Conservation (phyloP, 2,329 filamentous ascomycete genomes). For the Lojkania enalia region DNA sequence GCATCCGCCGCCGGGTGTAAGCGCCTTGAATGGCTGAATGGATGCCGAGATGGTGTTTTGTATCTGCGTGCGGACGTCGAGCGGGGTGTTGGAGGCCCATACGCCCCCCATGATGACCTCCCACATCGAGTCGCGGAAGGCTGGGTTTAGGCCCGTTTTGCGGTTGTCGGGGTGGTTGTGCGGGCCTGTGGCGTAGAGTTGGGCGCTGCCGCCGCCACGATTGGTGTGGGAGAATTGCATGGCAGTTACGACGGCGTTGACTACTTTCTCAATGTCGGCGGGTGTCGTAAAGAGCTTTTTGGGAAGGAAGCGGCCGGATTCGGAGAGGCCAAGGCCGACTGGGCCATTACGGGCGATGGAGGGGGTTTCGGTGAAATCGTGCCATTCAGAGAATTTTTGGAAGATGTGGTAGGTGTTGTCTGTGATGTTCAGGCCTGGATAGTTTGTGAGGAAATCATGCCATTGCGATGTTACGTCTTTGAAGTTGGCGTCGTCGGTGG, state of each 20-base stretch:
- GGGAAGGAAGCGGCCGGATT: conserved; percentile 40
- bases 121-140: conserved; percentile 40
- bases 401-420: conserved; percentile 40
- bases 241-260: conserved; percentile 34
- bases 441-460: conserved; percentile 33
- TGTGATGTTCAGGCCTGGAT: conserved; percentile 37
- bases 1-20: conserved; percentile 41
- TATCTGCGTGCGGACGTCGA: conserved; percentile 23
- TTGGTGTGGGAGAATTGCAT: conserved; percentile 38
- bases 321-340: conserved; percentile 39
- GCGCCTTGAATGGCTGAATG: conserved; percentile 36
- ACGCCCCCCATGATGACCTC: conserved; percentile 38
- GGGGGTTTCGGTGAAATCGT: conserved; percentile 33
- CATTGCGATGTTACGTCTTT: conserved; percentile 33
- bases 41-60: conserved; percentile 36
- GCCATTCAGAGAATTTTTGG: conserved; percentile 36
- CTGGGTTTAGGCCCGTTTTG: conserved; percentile 37
- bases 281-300: conserved; percentile 29
- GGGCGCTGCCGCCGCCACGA: conserved; percentile 31
- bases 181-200: conserved; percentile 43
- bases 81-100: conserved; percentile 30
- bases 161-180: conserved; percentile 35
- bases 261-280: conserved; percentile 26
- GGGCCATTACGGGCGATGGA: conserved; percentile 38
- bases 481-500: conserved; percentile 27